phyloP scores from a whole-genome alignment of 805 yeast species.

The Candida incommunis region DNA sequence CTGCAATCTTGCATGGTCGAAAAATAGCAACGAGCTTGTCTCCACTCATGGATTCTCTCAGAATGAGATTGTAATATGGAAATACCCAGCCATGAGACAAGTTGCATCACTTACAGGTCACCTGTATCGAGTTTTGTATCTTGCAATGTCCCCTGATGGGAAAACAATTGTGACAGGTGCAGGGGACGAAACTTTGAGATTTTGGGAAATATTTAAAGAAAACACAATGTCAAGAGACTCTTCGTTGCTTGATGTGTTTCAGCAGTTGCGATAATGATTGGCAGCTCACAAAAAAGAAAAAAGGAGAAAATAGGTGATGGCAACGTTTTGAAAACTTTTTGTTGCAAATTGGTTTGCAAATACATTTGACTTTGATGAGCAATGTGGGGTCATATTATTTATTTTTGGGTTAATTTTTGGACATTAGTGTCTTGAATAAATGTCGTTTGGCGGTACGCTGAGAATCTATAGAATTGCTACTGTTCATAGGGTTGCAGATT shows the following conservation, averaged over 20 bases:
- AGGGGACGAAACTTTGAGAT: slow-evolving; percentile 90
- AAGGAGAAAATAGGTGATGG: too few species aligned
- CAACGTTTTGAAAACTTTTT: too few species aligned
- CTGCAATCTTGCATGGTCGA: slow-evolving; percentile 87
- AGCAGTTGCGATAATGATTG: slow-evolving; percentile 56
- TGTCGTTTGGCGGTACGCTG: background rate
- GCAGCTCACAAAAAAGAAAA: too few species aligned
- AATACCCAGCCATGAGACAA: slow-evolving; percentile 83
- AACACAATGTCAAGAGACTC: slow-evolving; percentile 45
- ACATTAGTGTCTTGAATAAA: background rate
- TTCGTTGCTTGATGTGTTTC: slow-evolving; percentile 58
- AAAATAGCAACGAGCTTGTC: slow-evolving; percentile 80
- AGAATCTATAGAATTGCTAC: too few species aligned
- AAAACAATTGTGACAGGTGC: slow-evolving; percentile 96
- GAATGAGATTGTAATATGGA: slow-evolving; percentile 88
- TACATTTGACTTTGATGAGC: too few species aligned
- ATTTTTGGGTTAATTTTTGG: background rate
- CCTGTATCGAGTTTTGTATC: slow-evolving; percentile 77
- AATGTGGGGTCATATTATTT: too few species aligned
- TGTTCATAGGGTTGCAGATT: too few species aligned
- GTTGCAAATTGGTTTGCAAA: too few species aligned
- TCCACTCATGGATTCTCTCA: slow-evolving; percentile 90
- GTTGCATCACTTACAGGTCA: slow-evolving; percentile 91
- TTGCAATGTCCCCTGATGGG: slow-evolving; percentile 90
- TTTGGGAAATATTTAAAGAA: slow-evolving; percentile 91